Evolutionary conservation across 257 asterid species (phyloP).

Genomic region (Solanum bulbocastanum): DNA sequence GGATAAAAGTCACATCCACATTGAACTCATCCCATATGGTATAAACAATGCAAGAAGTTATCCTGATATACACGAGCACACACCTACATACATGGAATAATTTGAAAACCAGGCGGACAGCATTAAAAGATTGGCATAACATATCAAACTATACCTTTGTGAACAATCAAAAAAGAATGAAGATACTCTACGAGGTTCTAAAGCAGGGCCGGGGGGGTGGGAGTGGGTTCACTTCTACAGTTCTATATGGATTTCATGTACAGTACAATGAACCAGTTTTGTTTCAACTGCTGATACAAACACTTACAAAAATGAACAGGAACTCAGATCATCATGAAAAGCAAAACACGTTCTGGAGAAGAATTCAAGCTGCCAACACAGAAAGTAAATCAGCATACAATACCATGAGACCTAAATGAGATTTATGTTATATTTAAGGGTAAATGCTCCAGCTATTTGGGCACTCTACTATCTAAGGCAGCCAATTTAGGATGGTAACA

Average conservation of each 20-base stretch:
- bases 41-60: not conserved
- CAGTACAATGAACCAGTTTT: slow-evolving; percentile 6
- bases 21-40: not conserved
- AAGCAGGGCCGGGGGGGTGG: not conserved
- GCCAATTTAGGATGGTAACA: slow-evolving; percentile 16
- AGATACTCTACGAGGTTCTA: not conserved
- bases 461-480: slow-evolving; percentile 1
- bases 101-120: not conserved
- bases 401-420: slow-evolving; percentile 9
- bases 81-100: not conserved
- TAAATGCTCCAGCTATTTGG: slow-evolving; percentile 6
- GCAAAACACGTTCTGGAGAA: slow-evolving; percentile 15
- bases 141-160: not conserved
- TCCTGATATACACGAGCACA: not conserved
- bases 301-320: slow-evolving; percentile 1
- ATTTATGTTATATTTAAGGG: not conserved
- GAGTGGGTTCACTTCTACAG: not conserved
- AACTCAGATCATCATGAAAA: slow-evolving; percentile 2
- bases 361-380: slow-evolving; percentile 34
- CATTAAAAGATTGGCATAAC: not conserved
- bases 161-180: not conserved
- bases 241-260: not conserved
- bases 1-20: not conserved
- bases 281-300: slow-evolving; percentile 4
- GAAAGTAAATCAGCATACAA: slow-evolving; percentile 13